Conservation (phyloP, 352 stramenopile genomes). For the Pythium periplocum region DNA sequence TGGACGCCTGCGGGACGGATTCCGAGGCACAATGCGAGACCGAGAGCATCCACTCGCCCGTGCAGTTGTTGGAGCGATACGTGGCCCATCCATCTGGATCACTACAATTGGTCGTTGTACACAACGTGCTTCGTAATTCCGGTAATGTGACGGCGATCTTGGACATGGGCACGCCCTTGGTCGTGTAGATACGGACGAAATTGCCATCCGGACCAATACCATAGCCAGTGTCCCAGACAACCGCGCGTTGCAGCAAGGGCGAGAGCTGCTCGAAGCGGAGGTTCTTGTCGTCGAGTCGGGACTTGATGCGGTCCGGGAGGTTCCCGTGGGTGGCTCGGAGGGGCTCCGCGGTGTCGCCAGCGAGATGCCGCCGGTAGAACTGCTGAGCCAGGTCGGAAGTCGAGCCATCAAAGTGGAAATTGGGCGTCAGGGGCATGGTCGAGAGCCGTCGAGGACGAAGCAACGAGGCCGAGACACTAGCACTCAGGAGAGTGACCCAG, state of each 20-base stretch:
- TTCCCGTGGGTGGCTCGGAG: not conserved
- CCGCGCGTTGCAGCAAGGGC: constrained; percentile 15
- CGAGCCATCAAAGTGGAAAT: constrained; percentile 15
- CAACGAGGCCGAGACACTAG: constrained; percentile 1
- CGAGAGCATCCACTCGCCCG: constrained; percentile 5
- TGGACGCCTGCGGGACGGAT: not conserved
- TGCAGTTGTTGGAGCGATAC: constrained; percentile 11
- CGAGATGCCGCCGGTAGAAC: constrained; percentile 16
- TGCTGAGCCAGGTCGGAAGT: constrained; percentile 24
- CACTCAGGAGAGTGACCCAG: not conserved
- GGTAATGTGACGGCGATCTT: constrained; percentile 11
- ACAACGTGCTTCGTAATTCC: not conserved
- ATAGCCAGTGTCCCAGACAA: constrained; percentile 22
- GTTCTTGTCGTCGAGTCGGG: constrained; percentile 4
- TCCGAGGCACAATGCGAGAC: constrained; percentile 8
- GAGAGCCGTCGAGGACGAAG: not conserved
- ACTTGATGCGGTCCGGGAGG: constrained; percentile 10
- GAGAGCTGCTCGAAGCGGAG: constrained; percentile 12
- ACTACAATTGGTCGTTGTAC: constrained; percentile 7
- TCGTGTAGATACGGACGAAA: constrained; percentile 10
- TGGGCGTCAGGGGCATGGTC: constrained; percentile 1
- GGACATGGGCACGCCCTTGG: constrained; percentile 14
- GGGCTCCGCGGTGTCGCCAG: constrained; percentile 1
- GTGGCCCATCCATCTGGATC: constrained; percentile 4
- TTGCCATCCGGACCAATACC: not conserved